Base-by-base conservation (phyloP, 805 yeast genomes). In the Schwanniomyces sp. region DNA sequence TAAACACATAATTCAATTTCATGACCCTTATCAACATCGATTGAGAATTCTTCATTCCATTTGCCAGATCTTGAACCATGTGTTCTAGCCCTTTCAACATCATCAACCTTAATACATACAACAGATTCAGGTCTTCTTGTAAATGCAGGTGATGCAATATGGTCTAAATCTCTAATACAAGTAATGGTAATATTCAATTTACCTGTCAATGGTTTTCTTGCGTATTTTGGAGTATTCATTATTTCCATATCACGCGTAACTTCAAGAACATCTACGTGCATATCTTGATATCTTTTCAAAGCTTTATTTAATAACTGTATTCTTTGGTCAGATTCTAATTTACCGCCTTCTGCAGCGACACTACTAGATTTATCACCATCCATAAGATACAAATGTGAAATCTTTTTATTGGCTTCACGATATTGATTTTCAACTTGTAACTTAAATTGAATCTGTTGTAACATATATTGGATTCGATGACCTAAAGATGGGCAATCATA, bases 401-500 rank as follows among this genome's bases (percentile, higher is more conserved):
- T 80, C 65, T 92, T 94, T 53, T 89, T 95, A 55, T 91, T 91
- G 5, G 97, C 98, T 54, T 85, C 92, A 58, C 85, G 84, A 67
- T 92, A 94, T 67, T 94, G 96, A 57, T 88, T 84, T 65, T 94
- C 99, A 34, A 92, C 96, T 61, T 92, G 94, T 40, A 92, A 76
- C 67, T 94, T 94, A 66, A 92, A 91, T 63, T 91, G 96, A 50
- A 94, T 76, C 66, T 91, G 96, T 69, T 91, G 97, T 46, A 92
- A 78, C 98, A 94, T 91, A 58, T 88, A 85, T 67, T 90, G 97
- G 60, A 94, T 94, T 52, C 94, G 81, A 58, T 94, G 97, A 9
- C 97, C 97, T 55, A 94, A 72, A 0, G 96, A 88, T 0, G 97
- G 97, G 57, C 96, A 88, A 59, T 94, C 97, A 61, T 90, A 91